Evolutionary conservation across 2,329 filamentous ascomycete species (phyloP), one percentile per base, ranked within the genome.

Genomic region (Chaetomium strumarium): DNA sequence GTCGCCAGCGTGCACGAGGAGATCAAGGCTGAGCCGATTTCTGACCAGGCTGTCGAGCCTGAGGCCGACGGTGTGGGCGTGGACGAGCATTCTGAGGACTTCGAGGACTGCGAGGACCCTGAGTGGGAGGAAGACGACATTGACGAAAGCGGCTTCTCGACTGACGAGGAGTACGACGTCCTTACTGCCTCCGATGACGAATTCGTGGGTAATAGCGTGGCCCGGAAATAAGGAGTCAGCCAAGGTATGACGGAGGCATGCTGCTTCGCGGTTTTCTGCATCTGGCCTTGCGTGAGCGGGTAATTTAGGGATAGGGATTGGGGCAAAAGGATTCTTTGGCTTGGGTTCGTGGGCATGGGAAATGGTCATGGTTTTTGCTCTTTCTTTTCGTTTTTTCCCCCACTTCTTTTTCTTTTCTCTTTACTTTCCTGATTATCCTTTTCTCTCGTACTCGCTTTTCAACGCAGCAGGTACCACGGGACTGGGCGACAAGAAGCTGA

Each of bases 141-240:
- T 1, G 81, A 84, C 12, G 83, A 87, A 12, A 11, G 39, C 55
- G 88, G 85, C 12, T 96, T 96, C 76, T 73, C 95, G 76, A 97
- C 93, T 0, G 93, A 99, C 59, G 93, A 97, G 69, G 93, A 99
- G 72, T 99, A 97, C 68, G 93, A 99, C 64, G 91, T 97, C 60
- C 82, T 97, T 42, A 90, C 96, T 72, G 92, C 90, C 40, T 95
- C 89, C 54, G 92, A 97, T 61, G 88, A 95, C 68, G 92, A 97
- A 67, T 86, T 80, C 60, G 30, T 42, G 20, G 68, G 82, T 47
- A 77, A 78, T 56, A 81, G 81, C 63, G 74, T 78, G 65, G 70
- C 74, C 57, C 65, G 64, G 57, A 72, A 74, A 64, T 75, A 65
- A 63, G 33, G 13, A 19, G n/a, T 3, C n/a, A 3, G n/a, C 5